Conservation (phyloP, 164 flowering plant species). For the Echeveria elegans region DNA sequence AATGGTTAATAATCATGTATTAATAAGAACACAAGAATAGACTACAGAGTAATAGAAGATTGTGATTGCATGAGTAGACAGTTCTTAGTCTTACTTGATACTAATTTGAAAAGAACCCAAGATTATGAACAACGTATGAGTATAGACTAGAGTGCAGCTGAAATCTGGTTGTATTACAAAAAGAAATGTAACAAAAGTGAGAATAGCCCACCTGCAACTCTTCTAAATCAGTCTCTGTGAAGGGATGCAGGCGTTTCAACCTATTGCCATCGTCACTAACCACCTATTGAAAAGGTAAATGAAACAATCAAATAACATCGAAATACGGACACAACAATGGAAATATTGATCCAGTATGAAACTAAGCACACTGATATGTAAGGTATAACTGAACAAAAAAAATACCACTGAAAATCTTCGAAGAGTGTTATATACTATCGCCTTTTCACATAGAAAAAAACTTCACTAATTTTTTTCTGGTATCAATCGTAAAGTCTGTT, state of each 20-base stretch:
- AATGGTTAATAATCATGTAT: not conserved
- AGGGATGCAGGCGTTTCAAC: slow-evolving; percentile 58
- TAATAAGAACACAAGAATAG: not conserved
- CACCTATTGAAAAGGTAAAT: slow-evolving; percentile 36
- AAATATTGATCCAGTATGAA: no score
- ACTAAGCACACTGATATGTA: no score
- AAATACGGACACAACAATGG: not conserved
- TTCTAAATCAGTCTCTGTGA: slow-evolving; percentile 69
- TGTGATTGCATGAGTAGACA: no score
- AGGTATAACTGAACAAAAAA: no score
- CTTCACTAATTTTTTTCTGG: no score
- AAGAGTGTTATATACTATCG: no score
- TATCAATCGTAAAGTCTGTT: no score
- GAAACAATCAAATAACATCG: not conserved
- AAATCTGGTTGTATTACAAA: not conserved
- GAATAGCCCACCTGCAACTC: slow-evolving; percentile 65
- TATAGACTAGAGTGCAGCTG: no score
- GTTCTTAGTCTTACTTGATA: no score
- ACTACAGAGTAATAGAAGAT: not conserved
- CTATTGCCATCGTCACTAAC: slow-evolving; percentile 93
- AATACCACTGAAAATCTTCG: no score
- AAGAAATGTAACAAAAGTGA: not conserved
- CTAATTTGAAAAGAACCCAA: not conserved
- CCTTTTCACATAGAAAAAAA: no score
- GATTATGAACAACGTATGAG: not conserved